Evolutionary conservation across 257 asterid genomes (phyloP).

Genomic region (Capsicum pubescens): DNA sequence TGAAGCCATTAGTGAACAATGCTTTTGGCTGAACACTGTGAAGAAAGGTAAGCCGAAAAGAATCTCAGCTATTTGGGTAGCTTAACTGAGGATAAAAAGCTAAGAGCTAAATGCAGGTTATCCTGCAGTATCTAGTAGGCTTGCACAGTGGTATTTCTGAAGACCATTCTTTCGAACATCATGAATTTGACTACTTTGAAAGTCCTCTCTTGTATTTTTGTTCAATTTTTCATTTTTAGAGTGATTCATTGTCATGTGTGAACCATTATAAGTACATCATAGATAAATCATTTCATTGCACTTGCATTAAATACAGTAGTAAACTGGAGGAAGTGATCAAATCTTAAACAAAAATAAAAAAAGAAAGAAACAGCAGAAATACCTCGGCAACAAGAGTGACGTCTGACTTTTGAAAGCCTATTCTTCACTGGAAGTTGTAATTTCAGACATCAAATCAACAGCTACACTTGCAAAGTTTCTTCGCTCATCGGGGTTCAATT

Average conservation of each 20-base stretch:
- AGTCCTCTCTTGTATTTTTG: slow-evolving; percentile 34
- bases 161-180: no score
- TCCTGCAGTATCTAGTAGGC: no score
- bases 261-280: slow-evolving; percentile 29
- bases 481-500: no score
- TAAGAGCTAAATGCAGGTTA: no score
- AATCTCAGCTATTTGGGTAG: no score
- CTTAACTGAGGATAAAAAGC: no score
- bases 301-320: slow-evolving; percentile 1
- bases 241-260: slow-evolving; percentile 41
- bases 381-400: slow-evolving; percentile 98
- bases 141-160: no score
- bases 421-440: slow-evolving; percentile 49
- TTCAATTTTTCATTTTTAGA: slow-evolving; percentile 45
- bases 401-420: slow-evolving; percentile 99
- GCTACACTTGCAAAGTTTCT: no score
- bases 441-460: no score
- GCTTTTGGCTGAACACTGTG: no score
- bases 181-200: slow-evolving; percentile 45
- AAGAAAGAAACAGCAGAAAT: slow-evolving; percentile 30
- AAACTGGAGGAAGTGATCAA: slow-evolving; percentile 9
- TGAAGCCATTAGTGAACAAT: no score
- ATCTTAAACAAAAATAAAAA: slow-evolving; percentile 23
- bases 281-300: not conserved
- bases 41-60: no score